phyloP scores from a whole-genome alignment of 768 basidiomycete genomes.

The Galerina sulciceps region DNA sequence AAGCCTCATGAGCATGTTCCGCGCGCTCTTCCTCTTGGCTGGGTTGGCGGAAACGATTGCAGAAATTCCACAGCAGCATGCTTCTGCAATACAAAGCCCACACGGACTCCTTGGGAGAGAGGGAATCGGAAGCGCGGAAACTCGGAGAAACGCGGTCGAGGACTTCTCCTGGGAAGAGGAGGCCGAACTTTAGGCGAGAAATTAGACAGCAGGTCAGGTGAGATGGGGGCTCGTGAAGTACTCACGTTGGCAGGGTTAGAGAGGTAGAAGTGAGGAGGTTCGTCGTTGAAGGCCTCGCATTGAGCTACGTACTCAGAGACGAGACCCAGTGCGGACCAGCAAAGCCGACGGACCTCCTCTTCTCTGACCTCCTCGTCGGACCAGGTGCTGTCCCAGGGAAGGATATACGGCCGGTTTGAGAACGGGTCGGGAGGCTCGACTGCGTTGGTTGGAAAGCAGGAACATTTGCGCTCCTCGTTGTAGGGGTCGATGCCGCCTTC shows the following conservation, averaged over 20 bases:
- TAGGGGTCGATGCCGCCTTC: conserved; percentile 25
- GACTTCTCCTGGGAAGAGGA: conserved; percentile 79
- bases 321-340: conserved; percentile 75
- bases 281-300: conserved; percentile 66
- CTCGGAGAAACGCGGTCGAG: conserved; percentile 50
- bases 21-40: conserved; percentile 55
- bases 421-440: conserved; percentile 38
- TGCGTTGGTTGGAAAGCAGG: conserved; percentile 30
- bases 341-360: conserved; percentile 77
- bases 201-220: not conserved
- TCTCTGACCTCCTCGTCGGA: conserved; percentile 54
- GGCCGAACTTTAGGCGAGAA: conserved; percentile 48
- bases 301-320: conserved; percentile 71
- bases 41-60: conserved; percentile 42
- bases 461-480: conserved; percentile 15
- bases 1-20: conserved; percentile 62
- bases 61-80: conserved; percentile 82
- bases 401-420: conserved; percentile 50
- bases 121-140: conserved; percentile 43
- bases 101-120: conserved; percentile 74
- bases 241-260: conserved; percentile 69
- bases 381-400: conserved; percentile 70
- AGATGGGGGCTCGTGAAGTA: conserved; percentile 4
- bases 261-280: conserved; percentile 60
- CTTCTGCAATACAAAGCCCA: conserved; percentile 85